Evolutionary conservation across 768 basidiomycete species (phyloP).

Genomic region (Boletales sp.): DNA sequence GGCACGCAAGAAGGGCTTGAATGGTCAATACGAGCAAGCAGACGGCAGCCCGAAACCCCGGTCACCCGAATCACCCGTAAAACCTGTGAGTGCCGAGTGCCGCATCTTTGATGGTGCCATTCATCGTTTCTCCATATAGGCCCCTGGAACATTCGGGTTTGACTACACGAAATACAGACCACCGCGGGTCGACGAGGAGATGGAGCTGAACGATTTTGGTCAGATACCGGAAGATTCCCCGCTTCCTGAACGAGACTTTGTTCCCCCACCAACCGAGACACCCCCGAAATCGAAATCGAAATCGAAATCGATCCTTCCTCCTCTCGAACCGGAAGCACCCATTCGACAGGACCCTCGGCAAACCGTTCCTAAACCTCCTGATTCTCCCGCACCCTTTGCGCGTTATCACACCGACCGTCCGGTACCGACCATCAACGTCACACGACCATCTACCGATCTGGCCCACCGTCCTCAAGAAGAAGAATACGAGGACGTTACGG

Average conservation of each 20-base stretch:
- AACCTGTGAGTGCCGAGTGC: conserved; percentile 49
- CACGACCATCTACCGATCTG: conserved; percentile 27
- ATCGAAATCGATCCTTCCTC: conserved; percentile 8
- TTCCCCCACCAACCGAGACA: neutral
- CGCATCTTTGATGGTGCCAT: neutral
- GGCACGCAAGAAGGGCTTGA: conserved; percentile 76
- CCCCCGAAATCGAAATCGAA: neutral
- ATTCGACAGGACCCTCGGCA: conserved; percentile 18
- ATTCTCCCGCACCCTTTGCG: conserved; percentile 62
- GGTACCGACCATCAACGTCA: conserved; percentile 33
- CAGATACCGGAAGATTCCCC: conserved; percentile 28
- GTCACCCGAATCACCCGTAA: conserved; percentile 39
- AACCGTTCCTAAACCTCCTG: conserved; percentile 30
- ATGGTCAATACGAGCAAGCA: conserved; percentile 63
- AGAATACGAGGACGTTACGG: conserved; percentile 44
- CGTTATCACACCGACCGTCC: conserved; percentile 39
- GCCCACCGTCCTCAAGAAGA: conserved; percentile 27
- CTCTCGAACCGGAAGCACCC: conserved; percentile 31
- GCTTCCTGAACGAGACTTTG: conserved; percentile 9
- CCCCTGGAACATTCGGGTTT: conserved; percentile 80
- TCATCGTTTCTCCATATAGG: conserved; percentile 37
- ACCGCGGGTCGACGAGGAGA: conserved; percentile 41
- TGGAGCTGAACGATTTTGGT: conserved; percentile 70
- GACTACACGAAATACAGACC: conserved; percentile 69
- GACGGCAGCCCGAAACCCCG: conserved; percentile 64